Percentiles rank a stretch among this genome's conserved stretches.
Evolutionary conservation across 192 early-diverging fungal genomes (phyloP).

Genomic region (Coemansia sp.): DNA sequence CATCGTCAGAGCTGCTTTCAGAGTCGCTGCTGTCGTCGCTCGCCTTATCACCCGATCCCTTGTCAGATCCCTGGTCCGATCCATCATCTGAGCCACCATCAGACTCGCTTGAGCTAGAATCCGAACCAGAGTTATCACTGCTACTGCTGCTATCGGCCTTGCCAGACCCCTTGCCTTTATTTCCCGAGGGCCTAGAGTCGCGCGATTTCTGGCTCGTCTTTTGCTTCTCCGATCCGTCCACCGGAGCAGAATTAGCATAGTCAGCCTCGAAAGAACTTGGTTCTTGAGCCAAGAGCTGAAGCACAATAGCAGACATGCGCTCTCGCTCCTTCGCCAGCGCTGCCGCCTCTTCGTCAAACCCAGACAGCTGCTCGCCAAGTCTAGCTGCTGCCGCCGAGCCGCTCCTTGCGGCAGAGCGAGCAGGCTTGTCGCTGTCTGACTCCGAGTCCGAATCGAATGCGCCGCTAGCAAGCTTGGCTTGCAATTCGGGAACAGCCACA

Average conservation of each 20-base stretch:
- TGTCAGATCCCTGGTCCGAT: conserved; percentile 9
- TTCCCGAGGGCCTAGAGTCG: neutral
- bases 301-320: conserved; percentile 35
- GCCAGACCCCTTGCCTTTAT: conserved; percentile 4
- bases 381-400: neutral
- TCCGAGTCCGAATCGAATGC: conserved; percentile 47
- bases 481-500: conserved; percentile 22
- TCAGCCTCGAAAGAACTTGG: neutral
- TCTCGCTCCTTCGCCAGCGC: conserved; percentile 36
- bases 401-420: neutral
- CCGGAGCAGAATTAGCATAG: neutral
- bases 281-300: conserved; percentile 17
- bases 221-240: conserved; percentile 16
- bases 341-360: conserved; percentile 20
- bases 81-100: conserved; percentile 11
- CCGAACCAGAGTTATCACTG: conserved; percentile 12
- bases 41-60: conserved; percentile 12
- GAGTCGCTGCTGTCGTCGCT: conserved; percentile 8
- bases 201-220: neutral
- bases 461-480: conserved; percentile 47
- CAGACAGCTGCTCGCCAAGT: neutral
- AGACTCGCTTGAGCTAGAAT: conserved; percentile 13
- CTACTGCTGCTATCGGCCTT: conserved; percentile 4
- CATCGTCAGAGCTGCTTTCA: neutral
- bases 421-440: conserved; percentile 11